A percentile compares a stretch with the other conserved stretches of the same genome.
Conservation (phyloP, 1,284 basidiomycete species). For the Cryptococcus sp. region DNA sequence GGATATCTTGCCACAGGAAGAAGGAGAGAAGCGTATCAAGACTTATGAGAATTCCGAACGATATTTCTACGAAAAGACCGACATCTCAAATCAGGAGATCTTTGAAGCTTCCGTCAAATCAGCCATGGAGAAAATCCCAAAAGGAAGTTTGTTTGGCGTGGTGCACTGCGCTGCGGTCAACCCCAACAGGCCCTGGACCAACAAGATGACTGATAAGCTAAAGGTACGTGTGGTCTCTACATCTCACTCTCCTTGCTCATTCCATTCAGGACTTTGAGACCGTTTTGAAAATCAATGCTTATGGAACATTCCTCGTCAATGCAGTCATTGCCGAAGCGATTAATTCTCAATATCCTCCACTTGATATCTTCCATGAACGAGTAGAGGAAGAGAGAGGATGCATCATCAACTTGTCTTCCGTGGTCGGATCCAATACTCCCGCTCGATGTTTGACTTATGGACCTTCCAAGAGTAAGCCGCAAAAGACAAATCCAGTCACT, state of each 20-base stretch:
- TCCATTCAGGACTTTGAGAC: constrained; percentile 15
- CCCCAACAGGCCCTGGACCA: constrained; percentile 10
- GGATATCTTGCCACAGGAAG: constrained; percentile 15
- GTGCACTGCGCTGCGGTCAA: constrained; percentile 32
- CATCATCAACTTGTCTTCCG: constrained; percentile 33
- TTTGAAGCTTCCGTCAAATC: constrained; percentile 8
- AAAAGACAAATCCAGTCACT: no score
- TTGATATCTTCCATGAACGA: constrained; percentile 10
- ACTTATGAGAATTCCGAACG: constrained; percentile 16
- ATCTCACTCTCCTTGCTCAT: background rate
- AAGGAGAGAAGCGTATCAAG: constrained; percentile 14
- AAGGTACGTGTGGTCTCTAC: background rate
- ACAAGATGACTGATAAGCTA: constrained; percentile 12
- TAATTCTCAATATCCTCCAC: constrained; percentile 28
- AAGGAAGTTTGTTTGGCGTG: constrained; percentile 23
- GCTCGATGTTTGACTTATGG: constrained; percentile 30
- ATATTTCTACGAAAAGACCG: constrained; percentile 15
- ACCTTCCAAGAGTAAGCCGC: constrained; percentile 22
- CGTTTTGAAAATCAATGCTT: constrained; percentile 24
- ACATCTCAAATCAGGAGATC: constrained; percentile 13
- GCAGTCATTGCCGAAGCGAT: constrained; percentile 31
- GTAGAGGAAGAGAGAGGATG: constrained; percentile 26
- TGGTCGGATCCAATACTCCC: constrained; percentile 21
- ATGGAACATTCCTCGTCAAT: constrained; percentile 30
- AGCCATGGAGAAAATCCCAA: constrained; percentile 14